These are phyloP conservation scores for Xerocomus spinulosus DNA, from an alignment of 768 basidiomycete genomes.

Conservation along the genomic window DNA sequence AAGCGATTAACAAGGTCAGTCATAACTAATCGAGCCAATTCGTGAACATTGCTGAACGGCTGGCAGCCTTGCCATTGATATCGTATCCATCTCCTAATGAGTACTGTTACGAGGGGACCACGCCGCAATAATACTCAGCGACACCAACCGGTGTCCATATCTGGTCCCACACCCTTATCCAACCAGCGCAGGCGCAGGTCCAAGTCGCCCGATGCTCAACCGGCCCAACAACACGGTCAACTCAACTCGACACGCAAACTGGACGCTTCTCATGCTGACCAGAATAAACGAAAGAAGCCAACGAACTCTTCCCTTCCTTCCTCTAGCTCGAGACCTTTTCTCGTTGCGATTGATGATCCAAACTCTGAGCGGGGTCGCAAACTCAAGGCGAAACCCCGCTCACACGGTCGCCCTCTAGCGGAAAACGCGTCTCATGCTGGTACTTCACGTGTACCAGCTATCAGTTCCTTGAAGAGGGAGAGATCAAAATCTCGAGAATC, in stretches of 20 bases:
- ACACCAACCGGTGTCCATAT: constrained; percentile 17
- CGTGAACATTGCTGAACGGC: too few relatives aligned
- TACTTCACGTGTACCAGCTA: constrained; percentile 9
- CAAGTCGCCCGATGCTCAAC: constrained; percentile 31
- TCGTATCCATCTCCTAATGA: constrained; percentile 15
- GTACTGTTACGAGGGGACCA: constrained; percentile 19
- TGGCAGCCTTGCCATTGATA: too few relatives aligned
- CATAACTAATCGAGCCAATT: background rate
- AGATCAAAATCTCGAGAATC: constrained; percentile 37
- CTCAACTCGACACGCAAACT: constrained; percentile 10
- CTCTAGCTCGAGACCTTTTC: constrained; percentile 22
- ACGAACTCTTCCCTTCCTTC: constrained; percentile 13
- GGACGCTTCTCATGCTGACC: constrained; percentile 21
- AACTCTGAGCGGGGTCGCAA: constrained; percentile 32
- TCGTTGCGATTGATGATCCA: constrained; percentile 25
- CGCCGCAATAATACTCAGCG: constrained; percentile 26
- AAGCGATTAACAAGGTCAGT: constrained; percentile 7
- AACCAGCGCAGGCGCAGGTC: constrained; percentile 32
- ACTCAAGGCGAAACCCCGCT: constrained; percentile 25
- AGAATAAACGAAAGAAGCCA: constrained; percentile 31
- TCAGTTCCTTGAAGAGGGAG: constrained; percentile 23
- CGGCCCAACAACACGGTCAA: constrained; percentile 14
- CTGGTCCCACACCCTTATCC: constrained; percentile 13
- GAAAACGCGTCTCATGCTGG: constrained; percentile 17
- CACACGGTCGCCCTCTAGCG: constrained; percentile 19